These are phyloP conservation scores for Penicillium riverlandense DNA, from an alignment of 495 filamentous ascomycete species.

Conservation along the genomic window DNA sequence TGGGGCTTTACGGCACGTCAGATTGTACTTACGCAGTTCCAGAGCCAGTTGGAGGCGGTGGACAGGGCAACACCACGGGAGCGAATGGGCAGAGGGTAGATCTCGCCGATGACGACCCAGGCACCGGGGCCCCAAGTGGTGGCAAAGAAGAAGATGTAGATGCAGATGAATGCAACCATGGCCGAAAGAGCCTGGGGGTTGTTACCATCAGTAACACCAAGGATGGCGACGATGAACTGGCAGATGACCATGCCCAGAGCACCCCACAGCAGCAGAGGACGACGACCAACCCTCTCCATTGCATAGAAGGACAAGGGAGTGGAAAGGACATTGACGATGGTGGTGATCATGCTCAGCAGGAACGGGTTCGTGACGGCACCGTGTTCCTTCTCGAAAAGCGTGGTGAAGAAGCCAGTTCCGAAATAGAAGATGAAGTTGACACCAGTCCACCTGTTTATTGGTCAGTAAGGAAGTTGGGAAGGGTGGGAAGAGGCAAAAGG, in stretches of 20 bases:
- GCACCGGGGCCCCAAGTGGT: conserved; percentile 65
- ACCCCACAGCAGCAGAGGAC: conserved; percentile 73
- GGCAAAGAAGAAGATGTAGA: conserved; percentile 74
- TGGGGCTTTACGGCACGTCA: not conserved
- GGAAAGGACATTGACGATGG: conserved; percentile 76
- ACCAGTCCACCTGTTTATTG: conserved; percentile 49
- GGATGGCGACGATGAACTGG: conserved; percentile 79
- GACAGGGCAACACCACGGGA: conserved; percentile 73
- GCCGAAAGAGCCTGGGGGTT: conserved; percentile 51
- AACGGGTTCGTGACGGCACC: conserved; percentile 67
- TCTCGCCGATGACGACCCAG: conserved; percentile 83
- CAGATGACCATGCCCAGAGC: conserved; percentile 74
- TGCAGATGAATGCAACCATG: conserved; percentile 68
- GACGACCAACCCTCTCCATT: conserved; percentile 76
- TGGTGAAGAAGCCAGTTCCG: conserved; percentile 66
- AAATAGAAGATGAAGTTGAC: conserved; percentile 96
- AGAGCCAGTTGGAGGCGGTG: conserved; percentile 83
- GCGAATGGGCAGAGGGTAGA: conserved; percentile 79
- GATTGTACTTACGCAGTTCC: conserved; percentile 51
- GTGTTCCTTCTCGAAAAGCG: conserved; percentile 27
- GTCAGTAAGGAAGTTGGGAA: no score
- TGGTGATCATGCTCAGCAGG: conserved; percentile 73
- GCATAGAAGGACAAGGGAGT: conserved; percentile 78
- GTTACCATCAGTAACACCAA: conserved; percentile 53
- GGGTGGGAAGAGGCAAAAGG: not conserved